phyloP scores from a whole-genome alignment of 176 grass and related monocot genomes.

The Tillandsia fasciculata region DNA sequence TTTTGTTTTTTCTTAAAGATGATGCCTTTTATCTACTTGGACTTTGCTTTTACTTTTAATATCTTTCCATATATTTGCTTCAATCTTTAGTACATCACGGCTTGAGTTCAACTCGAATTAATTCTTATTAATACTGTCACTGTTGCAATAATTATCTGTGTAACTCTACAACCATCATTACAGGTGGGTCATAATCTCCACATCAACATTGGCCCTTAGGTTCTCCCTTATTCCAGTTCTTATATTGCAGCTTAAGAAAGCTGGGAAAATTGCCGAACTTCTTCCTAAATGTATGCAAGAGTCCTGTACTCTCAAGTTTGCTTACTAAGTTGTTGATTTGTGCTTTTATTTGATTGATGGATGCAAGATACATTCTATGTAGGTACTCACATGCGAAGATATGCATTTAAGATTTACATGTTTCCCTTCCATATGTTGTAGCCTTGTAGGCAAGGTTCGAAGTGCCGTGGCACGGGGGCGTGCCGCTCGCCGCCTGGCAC shows the following conservation, averaged over 20 bases:
- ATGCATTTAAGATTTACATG: too few species aligned
- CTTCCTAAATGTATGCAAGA: slow-evolving; percentile 43
- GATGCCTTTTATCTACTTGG: not conserved
- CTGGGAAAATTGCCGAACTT: slow-evolving; percentile 40
- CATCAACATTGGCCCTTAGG: slow-evolving; percentile 76
- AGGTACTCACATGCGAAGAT: too few species aligned
- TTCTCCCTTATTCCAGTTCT: slow-evolving; percentile 60
- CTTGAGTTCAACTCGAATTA: not conserved
- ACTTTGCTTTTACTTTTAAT: not conserved
- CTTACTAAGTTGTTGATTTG: too few species aligned
- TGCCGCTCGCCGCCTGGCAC: too few species aligned
- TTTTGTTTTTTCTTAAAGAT: not conserved
- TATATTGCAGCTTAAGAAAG: slow-evolving; percentile 61
- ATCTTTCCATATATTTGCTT: not conserved
- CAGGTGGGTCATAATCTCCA: slow-evolving; percentile 82
- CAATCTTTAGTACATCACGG: not conserved
- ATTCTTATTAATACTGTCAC: too few species aligned
- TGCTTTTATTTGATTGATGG: too few species aligned
- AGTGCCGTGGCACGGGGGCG: too few species aligned
- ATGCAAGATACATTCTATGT: too few species aligned
- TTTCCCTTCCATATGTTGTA: too few species aligned
- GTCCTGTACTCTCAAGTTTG: not conserved
- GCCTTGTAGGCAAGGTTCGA: too few species aligned
- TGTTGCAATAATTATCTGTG: not conserved
- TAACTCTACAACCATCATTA: slow-evolving; percentile 16